Percentiles rank a stretch among this genome's conserved stretches.
Evolutionary conservation across 305 asterid genomes (phyloP).

Genomic region (Fraxinus nigra): DNA sequence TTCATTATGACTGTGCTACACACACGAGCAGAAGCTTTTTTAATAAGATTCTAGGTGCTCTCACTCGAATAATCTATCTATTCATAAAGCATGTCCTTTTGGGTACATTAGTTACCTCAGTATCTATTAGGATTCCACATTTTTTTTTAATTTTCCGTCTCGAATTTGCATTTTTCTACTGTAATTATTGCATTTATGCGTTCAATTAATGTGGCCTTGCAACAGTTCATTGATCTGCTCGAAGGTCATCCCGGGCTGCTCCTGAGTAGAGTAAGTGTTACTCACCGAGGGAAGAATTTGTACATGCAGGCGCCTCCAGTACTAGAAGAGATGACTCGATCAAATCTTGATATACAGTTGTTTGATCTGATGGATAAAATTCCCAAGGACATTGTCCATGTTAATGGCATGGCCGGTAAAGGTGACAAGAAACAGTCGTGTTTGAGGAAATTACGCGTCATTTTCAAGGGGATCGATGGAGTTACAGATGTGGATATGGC

Average conservation of each 20-base stretch:
- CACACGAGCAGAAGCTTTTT: neutral
- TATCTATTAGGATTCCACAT: neutral
- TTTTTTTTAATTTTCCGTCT: neutral
- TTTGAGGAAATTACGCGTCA: constrained; percentile 70
- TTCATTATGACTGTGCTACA: neutral
- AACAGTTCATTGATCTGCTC: constrained; percentile 79
- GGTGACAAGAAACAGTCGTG: constrained; percentile 87
- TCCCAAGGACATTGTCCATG: constrained; percentile 59
- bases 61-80: neutral
- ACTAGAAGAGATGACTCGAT: constrained; percentile 83
- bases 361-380: constrained; percentile 69
- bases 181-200: constrained; percentile 3
- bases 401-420: constrained; percentile 72
- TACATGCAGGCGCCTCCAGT: constrained; percentile 97
- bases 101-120: neutral
- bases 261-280: constrained; percentile 71
- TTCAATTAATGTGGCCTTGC: constrained; percentile 23
- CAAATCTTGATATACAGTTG: constrained; percentile 64
- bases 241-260: constrained; percentile 79
- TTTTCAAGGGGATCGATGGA: constrained; percentile 65
- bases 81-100: neutral
- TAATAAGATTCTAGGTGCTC: neutral
- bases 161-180: neutral
- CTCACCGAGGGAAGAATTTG: constrained; percentile 71
- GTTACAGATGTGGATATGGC: constrained; percentile 78